Conservation (phyloP, 2,329 filamentous ascomycete species). For the Sporothrix pseudoabietina region DNA sequence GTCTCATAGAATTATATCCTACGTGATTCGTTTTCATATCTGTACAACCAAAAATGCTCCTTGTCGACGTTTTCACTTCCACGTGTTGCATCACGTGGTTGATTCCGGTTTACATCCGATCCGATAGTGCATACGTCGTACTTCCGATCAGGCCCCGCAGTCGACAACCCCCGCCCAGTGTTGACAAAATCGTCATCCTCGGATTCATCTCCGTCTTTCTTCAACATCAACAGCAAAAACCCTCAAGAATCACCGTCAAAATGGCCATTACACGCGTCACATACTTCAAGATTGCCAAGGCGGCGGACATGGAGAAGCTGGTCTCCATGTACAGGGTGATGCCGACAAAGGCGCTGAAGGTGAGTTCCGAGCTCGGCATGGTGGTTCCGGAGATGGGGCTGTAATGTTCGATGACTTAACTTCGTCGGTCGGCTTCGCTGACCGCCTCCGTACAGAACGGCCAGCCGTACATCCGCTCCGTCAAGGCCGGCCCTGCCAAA, state of each 20-base stretch:
- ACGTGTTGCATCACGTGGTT: background rate
- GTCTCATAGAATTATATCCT: too few relatives aligned
- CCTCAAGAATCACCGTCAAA: background rate
- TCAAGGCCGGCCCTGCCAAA: slow-evolving; percentile 51
- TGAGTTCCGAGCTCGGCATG: slow-evolving; percentile 36
- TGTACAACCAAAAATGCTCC: too few relatives aligned
- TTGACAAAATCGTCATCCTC: background rate
- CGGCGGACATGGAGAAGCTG: slow-evolving; percentile 49
- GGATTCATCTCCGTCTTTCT: too few relatives aligned
- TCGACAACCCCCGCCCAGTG: background rate
- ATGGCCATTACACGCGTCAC: slow-evolving; percentile 45
- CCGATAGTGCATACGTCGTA: background rate
- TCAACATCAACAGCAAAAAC: background rate
- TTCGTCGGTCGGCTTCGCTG: background rate
- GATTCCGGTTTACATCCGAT: slow-evolving; percentile 3
- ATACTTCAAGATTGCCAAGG: slow-evolving; percentile 56
- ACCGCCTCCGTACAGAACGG: slow-evolving; percentile 56
- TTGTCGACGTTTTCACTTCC: background rate
- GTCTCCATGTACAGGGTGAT: slow-evolving; percentile 51
- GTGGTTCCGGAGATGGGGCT: background rate
- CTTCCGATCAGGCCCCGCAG: background rate
- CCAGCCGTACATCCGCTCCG: slow-evolving; percentile 67
- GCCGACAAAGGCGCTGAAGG: slow-evolving; percentile 47
- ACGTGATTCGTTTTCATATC: too few relatives aligned
- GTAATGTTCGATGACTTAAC: background rate